Percentiles rank a stretch among this genome's conserved stretches.
These are phyloP conservation scores for Cryptococcus floricola DNA, from an alignment of 1,284 basidiomycete species.

Conservation along the genomic window DNA sequence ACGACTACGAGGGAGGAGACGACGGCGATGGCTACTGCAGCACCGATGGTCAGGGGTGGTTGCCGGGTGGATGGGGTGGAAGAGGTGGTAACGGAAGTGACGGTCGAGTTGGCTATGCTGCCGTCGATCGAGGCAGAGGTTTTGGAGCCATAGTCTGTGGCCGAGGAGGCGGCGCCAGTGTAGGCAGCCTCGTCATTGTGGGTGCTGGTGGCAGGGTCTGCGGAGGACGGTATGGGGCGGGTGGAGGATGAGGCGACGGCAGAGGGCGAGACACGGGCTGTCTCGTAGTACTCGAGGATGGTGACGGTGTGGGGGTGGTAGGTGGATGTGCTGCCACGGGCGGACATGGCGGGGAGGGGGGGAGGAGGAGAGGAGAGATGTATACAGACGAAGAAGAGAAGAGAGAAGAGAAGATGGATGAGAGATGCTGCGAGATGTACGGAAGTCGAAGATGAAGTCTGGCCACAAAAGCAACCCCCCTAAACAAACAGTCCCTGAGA, in stretches of 20 bases:
- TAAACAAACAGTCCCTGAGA: too few relatives aligned
- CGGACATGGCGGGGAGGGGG: neutral
- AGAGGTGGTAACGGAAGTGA: neutral
- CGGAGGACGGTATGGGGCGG: neutral
- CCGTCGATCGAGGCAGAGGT: too few relatives aligned
- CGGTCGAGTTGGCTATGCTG: neutral
- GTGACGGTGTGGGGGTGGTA: neutral
- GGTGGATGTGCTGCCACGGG: neutral
- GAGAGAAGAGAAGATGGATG: neutral
- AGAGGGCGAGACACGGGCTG: neutral
- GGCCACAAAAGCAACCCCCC: too few relatives aligned
- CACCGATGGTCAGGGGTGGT: neutral
- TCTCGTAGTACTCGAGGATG: too few relatives aligned
- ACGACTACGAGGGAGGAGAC: conserved; percentile 1
- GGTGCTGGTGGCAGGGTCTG: neutral
- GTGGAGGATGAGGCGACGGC: neutral
- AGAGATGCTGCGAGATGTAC: neutral
- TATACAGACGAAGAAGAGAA: neutral
- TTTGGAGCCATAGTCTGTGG: too few relatives aligned
- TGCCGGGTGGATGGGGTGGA: neutral
- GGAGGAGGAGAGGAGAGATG: neutral
- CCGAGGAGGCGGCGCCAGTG: too few relatives aligned
- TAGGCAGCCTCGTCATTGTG: neutral
- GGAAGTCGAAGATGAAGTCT: too few relatives aligned
- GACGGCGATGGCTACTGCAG: conserved; percentile 1